Base-by-base conservation (phyloP, 2,329 filamentous ascomycete genomes). In the Apiospora phragmitis region DNA sequence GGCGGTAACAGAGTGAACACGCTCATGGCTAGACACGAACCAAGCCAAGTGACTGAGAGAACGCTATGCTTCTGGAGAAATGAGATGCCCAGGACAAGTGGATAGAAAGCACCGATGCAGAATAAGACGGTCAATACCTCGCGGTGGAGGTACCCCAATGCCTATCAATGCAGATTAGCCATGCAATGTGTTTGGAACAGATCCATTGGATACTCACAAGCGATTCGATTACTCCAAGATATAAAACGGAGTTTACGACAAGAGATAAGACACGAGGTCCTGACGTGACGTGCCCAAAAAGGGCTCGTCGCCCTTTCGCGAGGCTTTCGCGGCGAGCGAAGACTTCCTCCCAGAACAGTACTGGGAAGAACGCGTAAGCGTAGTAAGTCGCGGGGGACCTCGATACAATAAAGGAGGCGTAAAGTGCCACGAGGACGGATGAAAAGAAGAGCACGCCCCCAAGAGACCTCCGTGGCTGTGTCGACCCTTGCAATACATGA, bases 301-400 rank as follows among this genome's bases (percentile, higher is more conserved):
- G 83, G 67, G 89, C 86, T 73, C 86, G 87, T 68, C 88, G 86
- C 3, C 94, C 95, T 72, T 90, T 87, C 7, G 83, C 77, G 16
- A 98, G 81, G 55, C 93, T 93, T 65, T 87, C 85, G 70, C 94
- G 88, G 38, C 93, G 90, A 3, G 93, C 93, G 80, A 92, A 95
- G 0, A 98, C 93, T 77, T 98, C 95, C 81, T 98, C 95, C 96
- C 96, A 99, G 83, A 99, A 98, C 70, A 94, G 88, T 2, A 97
- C 91, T 0, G 96, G 96, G 80, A 99, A 99, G 76, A 97, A 89
- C 0, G 92, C 93, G 79, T 99, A 99, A 1, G 90, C 89, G 77
- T 98, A 99, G 80, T 99, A 99, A 2, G 93, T 92, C 70, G 86
- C 79, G 0, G 95, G 92, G 1, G 95, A 97, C 62, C 90, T 88